Evolutionary conservation across 192 early-diverging fungal species (phyloP), one percentile per base, ranked within the genome.

Genomic region (Gigaspora rosea): DNA sequence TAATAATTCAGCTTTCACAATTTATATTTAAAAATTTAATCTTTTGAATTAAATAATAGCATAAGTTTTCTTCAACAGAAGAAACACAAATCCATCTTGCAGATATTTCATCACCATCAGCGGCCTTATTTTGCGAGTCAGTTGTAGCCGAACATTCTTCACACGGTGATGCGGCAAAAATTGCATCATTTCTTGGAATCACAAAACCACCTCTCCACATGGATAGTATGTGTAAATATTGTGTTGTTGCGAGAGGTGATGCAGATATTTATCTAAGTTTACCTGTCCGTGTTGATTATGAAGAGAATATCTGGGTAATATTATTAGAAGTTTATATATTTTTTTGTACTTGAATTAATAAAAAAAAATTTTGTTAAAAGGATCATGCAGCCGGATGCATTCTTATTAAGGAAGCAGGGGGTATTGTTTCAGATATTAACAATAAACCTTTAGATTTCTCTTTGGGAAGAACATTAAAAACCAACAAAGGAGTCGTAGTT

Each of bases 221-320:
- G 94, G 98, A 99, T 83, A 93, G 92, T 76, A 97, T 98, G 86
- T 96, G 95, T 88, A 99, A 99, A 82, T 99, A 99, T 79, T 94
- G 89, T 59, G 88, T 93, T 8, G 83, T 99, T 12, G 88, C 96
- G 3, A 86, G 97, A 71, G 98, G 97, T 41, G 94, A 98, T 84
- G 96, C 96, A 2, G 92, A 94, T 59, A 95, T 98, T 35, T 97
- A 98, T 77, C 83, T 99, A 54, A 85, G 98, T 32, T 68, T 98
- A 22, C 96, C 95, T 8, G 88, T 88, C 59, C 87, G 87, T 57
- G 87, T 82, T 2, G 87, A 88, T 22, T 99, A 99, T 80, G 88
- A 91, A 57, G 98, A 99, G 76, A 99, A 98, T 87, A 99, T 98
- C 80, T 99, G 98, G 98, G 92, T 92, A 84, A 81, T 46, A 66